Evolutionary conservation across 1,284 basidiomycete genomes (phyloP).

Genomic region (Amylostereum areolatum): DNA sequence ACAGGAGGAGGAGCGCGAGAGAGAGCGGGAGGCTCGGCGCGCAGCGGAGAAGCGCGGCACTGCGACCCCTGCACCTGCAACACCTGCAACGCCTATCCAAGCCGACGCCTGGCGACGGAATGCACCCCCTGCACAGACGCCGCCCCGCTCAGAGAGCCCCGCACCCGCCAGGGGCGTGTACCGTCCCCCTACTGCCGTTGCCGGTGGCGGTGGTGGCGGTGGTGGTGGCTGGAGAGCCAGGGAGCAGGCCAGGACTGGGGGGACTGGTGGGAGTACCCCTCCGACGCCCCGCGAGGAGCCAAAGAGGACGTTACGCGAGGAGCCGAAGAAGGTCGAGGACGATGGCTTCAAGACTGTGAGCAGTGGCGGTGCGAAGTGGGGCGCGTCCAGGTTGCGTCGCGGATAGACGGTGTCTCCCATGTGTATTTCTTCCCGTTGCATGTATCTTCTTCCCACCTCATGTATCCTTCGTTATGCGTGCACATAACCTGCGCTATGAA

Average conservation of each 20-base stretch:
- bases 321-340: constrained; percentile 37
- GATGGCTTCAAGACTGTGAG: constrained; percentile 71
- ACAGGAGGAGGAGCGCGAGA: constrained; percentile 68
- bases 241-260: constrained; percentile 35
- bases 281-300: constrained; percentile 14
- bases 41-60: constrained; percentile 18
- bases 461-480: background rate
- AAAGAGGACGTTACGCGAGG: constrained; percentile 2
- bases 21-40: constrained; percentile 65
- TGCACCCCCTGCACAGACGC: constrained; percentile 27
- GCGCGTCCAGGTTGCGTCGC: constrained; percentile 23
- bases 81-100: constrained; percentile 27
- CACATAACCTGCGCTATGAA: background rate
- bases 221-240: constrained; percentile 50
- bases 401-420: constrained; percentile 2
- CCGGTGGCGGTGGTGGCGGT: constrained; percentile 19
- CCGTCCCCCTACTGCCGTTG: constrained; percentile 36
- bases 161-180: constrained; percentile 28
- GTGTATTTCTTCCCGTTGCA: no score
- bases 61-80: constrained; percentile 17
- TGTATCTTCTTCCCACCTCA: no score
- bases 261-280: constrained; percentile 17
- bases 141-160: constrained; percentile 41
- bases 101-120: constrained; percentile 26
- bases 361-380: constrained; percentile 30